phyloP scores from a whole-genome alignment of 73 alveolate genomes.

The Uronychia setigera region DNA sequence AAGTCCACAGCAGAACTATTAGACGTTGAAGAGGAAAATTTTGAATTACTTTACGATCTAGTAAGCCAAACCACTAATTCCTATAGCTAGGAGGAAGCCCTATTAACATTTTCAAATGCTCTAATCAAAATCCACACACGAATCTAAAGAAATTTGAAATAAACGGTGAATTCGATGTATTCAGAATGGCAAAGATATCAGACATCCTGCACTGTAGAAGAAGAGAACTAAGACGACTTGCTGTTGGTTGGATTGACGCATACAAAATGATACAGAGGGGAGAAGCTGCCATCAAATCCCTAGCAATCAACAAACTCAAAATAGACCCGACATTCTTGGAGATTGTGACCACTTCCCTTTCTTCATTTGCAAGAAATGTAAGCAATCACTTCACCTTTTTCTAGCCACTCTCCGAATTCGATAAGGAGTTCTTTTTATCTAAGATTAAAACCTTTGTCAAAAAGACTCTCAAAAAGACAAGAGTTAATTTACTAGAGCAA shows the following conservation, averaged over 20 bases:
- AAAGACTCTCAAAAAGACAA: background rate
- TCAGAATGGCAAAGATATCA: constrained; percentile 14
- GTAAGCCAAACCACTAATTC: background rate
- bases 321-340: constrained; percentile 10
- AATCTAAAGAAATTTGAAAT: background rate
- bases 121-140: background rate
- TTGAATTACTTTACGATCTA: constrained; percentile 10
- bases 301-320: constrained; percentile 1
- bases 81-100: constrained; percentile 12
- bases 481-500: background rate
- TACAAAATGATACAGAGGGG: constrained; percentile 8
- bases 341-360: background rate
- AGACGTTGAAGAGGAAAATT: constrained; percentile 12
- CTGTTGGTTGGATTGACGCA: constrained; percentile 21
- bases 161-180: constrained; percentile 11
- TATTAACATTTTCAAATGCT: constrained; percentile 3
- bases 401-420: background rate
- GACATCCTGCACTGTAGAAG: background rate
- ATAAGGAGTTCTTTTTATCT: background rate
- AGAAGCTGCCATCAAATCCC: background rate
- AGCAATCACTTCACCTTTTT: background rate
- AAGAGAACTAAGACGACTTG: background rate
- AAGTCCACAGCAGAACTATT: constrained; percentile 5
- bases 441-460: background rate
- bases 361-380: background rate